Base-by-base conservation (phyloP, 2,329 filamentous ascomycete genomes). In the Fusarium kyushuense region DNA sequence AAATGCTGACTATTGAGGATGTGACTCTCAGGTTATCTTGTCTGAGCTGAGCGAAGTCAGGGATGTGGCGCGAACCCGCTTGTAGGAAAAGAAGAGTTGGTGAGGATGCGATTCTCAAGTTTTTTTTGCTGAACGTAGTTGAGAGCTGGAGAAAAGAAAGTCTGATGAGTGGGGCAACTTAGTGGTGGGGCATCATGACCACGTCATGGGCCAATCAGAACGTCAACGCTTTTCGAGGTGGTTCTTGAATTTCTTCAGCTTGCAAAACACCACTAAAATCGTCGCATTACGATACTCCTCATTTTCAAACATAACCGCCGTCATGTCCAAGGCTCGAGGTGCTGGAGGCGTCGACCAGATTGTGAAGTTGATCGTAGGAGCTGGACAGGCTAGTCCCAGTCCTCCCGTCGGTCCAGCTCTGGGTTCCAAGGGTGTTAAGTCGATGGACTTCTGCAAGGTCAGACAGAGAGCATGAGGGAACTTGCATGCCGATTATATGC, bases 391-490 rank as follows among this genome's bases (percentile, higher is more conserved):
- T 63, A 95, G 90, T 75, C 96, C 96, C 30, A 96, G 94, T 81
- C 96, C 96, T 33, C 96, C 96, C 6, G 94, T 99, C 75, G 96
- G 96, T 84, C 96, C 96, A 60, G 96, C 96, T 54, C 87, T 99
- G 70, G 96, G 96, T 82, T 95, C 91, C 79, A 98, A 97, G 84
- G 96, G 96, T 85, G 92, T 99, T 67, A 99, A 99, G 85, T 96
- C 92, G 60, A 99, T 99, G 91, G 96, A 99, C 82, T 99, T 98
- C 80, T 98, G 96, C 89, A 98, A 98, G 87, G 95, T 97, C 64
- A 64, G 35, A 38, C n/a, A 21, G 6, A 19, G 79, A 51, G 33
- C 55, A 51, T 42, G 17, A 40, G 17, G 33, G 45, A 54, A 32
- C 38, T 17, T 14, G 47, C 11, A 23, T 23, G 6, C 11, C n/a